Conservation (phyloP, 805 yeast species). For the Aciculoconidium aculeatum region DNA sequence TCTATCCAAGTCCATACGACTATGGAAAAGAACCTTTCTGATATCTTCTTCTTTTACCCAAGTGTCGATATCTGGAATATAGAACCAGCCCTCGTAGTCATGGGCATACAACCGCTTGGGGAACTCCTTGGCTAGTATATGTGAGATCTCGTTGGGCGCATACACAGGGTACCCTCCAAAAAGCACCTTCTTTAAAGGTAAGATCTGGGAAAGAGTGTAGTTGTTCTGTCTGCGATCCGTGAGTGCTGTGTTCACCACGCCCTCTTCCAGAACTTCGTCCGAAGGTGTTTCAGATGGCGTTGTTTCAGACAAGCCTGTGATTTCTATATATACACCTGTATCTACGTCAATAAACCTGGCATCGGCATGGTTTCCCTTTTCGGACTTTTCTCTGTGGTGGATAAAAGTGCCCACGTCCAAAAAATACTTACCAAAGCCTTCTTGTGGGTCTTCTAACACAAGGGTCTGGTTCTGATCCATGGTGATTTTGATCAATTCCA, state of each 20-base stretch:
- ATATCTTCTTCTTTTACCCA: slow-evolving; percentile 13
- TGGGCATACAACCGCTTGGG: slow-evolving; percentile 9
- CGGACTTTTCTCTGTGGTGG: slow-evolving; percentile 12
- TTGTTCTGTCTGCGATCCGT: slow-evolving; percentile 15
- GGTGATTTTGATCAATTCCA: slow-evolving; percentile 40
- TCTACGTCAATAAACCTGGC: slow-evolving; percentile 47
- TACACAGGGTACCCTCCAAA: slow-evolving; percentile 14
- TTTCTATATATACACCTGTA: slow-evolving; percentile 37
- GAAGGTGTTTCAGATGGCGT: neutral
- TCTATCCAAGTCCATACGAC: slow-evolving; percentile 9
- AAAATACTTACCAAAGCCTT: slow-evolving; percentile 15
- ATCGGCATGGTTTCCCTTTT: slow-evolving; percentile 38
- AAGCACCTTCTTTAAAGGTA: slow-evolving; percentile 15
- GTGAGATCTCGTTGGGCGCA: slow-evolving; percentile 12
- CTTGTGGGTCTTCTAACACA: slow-evolving; percentile 32
- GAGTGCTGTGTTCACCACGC: slow-evolving; percentile 10
- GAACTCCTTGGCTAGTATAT: slow-evolving; percentile 16
- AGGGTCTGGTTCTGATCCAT: slow-evolving; percentile 42
- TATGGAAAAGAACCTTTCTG: slow-evolving; percentile 3
- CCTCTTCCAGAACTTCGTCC: neutral
- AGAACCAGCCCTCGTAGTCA: slow-evolving; percentile 13
- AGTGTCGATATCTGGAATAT: slow-evolving; percentile 13
- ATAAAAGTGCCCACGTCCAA: slow-evolving; percentile 15
- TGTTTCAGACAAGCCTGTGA: slow-evolving; percentile 31
- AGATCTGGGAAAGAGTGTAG: slow-evolving; percentile 12